Conservation (phyloP, 2,329 filamentous ascomycete genomes). For the Trichoderma harzianum region DNA sequence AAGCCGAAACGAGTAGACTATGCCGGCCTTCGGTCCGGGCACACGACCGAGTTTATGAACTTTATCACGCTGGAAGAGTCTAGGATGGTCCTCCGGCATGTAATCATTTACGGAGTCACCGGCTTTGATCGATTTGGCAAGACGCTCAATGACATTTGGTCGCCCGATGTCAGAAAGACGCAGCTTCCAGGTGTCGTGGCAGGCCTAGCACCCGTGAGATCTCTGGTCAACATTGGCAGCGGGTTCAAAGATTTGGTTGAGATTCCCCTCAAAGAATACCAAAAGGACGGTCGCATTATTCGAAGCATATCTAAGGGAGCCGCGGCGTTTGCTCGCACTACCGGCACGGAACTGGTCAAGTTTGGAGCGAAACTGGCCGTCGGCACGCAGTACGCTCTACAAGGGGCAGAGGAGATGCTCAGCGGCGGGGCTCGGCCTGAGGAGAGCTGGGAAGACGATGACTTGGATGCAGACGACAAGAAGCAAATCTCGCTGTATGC, state of each 20-base stretch:
- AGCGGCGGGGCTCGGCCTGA: constrained; percentile 40
- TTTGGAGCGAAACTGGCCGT: constrained; percentile 91
- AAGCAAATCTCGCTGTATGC: constrained; percentile 89
- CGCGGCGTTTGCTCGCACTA: constrained; percentile 84
- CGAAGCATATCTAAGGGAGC: constrained; percentile 91
- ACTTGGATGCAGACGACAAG: constrained; percentile 63
- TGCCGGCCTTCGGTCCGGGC: constrained; percentile 82
- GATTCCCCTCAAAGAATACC: constrained; percentile 87
- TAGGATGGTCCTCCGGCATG: constrained; percentile 79
- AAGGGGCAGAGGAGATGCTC: constrained; percentile 81
- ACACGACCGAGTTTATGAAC: constrained; percentile 98
- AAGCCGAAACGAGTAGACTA: constrained; percentile 99
- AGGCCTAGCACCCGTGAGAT: constrained; percentile 84
- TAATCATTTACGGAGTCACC: constrained; percentile 86
- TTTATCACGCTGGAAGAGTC: constrained; percentile 89
- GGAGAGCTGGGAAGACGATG: constrained; percentile 56
- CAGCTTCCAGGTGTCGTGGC: constrained; percentile 87
- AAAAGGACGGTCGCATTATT: constrained; percentile 87
- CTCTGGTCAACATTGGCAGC: constrained; percentile 84
- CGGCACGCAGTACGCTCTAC: constrained; percentile 88
- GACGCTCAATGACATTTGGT: constrained; percentile 94
- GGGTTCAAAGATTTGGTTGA: constrained; percentile 84
- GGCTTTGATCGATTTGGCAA: constrained; percentile 89
- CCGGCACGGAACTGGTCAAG: constrained; percentile 89
- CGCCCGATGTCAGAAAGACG: constrained; percentile 83